Evolutionary conservation across 192 early-diverging fungal genomes (phyloP), one percentile per base, ranked within the genome.

Genomic region (Coemansia biformis): DNA sequence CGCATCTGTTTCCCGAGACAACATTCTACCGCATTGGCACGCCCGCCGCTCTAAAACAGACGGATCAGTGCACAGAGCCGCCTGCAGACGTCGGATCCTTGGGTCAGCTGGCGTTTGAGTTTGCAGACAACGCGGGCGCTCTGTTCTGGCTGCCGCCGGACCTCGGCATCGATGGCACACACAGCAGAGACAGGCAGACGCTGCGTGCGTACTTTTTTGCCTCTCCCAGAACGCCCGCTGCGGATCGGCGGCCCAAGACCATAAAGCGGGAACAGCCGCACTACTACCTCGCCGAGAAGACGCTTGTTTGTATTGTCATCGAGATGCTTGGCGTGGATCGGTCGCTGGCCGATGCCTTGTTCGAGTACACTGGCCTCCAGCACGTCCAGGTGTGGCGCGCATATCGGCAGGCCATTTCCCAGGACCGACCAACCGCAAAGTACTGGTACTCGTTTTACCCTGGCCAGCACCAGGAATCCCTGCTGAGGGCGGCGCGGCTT

Each of bases 141-240:
- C 59, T 67, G 6, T 79, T 77, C 35, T 43, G 74, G 19, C 58
- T 86, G 31, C 83, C 83, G 4, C 70, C 71, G 32, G 63, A 79
- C n/a, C 61, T 76, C 24, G 68, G 80, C 16, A 29, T 83, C 15
- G 79, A 78, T 28, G 28, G 45, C 2, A 32, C 35, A 13, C 31
- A 59, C 14, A 48, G 48, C n/a, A 48, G 34, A 16, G 52, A 49
- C 66, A 1, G 42, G 19, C 5, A 52, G 46, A 8, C 45, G 13
- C 5, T 44, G 17, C 23, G 18, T 22, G 8, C 28, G 21, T 46
- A 23, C 22, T 46, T 46, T n/a, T 46, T 22, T 12, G 45, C 22
- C n/a, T 10, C n/a, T 14, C 29, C 31, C 4, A 8, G 11, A n/a
- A 4, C 10, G 30, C n/a, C 18, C 6, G 12, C 24, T 9, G 13